Evolutionary conservation across 2,329 filamentous ascomycete genomes (phyloP).

Genomic region (Alternaria arbusti): DNA sequence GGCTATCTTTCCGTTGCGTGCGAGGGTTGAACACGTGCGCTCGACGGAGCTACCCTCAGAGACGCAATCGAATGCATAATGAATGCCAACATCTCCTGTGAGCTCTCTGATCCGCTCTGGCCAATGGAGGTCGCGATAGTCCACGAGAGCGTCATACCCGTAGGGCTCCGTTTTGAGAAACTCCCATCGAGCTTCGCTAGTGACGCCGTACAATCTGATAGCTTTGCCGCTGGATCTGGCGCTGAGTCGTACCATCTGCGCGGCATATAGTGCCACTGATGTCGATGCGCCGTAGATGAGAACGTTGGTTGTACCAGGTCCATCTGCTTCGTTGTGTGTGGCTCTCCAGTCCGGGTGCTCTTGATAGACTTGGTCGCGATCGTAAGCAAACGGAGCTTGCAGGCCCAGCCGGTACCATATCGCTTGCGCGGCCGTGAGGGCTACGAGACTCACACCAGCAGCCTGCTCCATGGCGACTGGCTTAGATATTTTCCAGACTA

Average conservation of each 20-base stretch:
- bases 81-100: conserved; percentile 29
- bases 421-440: conserved; percentile 53
- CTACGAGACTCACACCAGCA: conserved; percentile 51
- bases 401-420: conserved; percentile 50
- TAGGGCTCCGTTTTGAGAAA: conserved; percentile 46
- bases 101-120: background rate
- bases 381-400: conserved; percentile 42
- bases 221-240: background rate
- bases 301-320: conserved; percentile 16
- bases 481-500: conserved; percentile 49
- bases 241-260: conserved; percentile 37
- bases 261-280: conserved; percentile 44
- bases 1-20: conserved; percentile 19
- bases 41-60: conserved; percentile 48
- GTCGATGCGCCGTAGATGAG: conserved; percentile 46
- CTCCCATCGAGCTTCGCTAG: conserved; percentile 17
- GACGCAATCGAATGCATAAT: conserved; percentile 51
- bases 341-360: conserved; percentile 18
- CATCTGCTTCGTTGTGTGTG: background rate
- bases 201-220: background rate
- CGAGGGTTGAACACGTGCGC: conserved; percentile 34
- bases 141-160: background rate
- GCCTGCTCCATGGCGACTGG: conserved; percentile 47
- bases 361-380: conserved; percentile 7
- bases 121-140: background rate